These are phyloP conservation scores for Lithocarpus polystachyus DNA, from an alignment of 306 rosid genomes.

Conservation along the genomic window DNA sequence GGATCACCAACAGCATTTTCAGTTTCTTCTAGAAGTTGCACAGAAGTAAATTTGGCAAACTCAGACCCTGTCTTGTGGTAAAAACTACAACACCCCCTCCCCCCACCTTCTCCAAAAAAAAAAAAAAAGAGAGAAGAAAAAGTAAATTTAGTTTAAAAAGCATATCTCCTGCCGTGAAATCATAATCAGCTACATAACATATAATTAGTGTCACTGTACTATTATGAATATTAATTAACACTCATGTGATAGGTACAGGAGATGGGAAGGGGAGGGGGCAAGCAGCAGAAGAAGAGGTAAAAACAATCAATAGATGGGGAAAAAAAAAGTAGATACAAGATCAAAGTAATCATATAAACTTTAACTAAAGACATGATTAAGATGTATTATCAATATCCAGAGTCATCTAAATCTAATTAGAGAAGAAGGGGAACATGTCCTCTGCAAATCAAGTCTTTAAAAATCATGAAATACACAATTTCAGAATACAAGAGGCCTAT, in stretches of 20 bases:
- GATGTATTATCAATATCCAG: not conserved
- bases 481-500: too few species aligned
- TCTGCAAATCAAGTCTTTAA: not conserved
- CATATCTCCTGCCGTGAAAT: not conserved
- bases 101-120: not conserved
- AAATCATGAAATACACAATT: too few species aligned
- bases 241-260: not conserved
- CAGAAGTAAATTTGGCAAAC: slow-evolving; percentile 88
- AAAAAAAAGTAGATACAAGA: not conserved
- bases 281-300: slow-evolving; percentile 30
- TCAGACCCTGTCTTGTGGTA: slow-evolving; percentile 98
- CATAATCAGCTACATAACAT: not conserved
- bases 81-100: slow-evolving; percentile 49
- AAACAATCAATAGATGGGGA: not conserved
- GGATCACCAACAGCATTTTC: slow-evolving; percentile 96
- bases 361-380: too few species aligned
- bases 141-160: slow-evolving; percentile 1
- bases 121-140: not conserved
- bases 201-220: not conserved
- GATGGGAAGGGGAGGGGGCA: too few species aligned
- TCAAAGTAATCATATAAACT: too few species aligned
- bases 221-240: not conserved
- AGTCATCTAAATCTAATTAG: not conserved
- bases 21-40: slow-evolving; percentile 88
- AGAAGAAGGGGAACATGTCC: too few species aligned